Conservation (phyloP, 2,329 filamentous ascomycete genomes). For the Verticillium nonalfalfae region DNA sequence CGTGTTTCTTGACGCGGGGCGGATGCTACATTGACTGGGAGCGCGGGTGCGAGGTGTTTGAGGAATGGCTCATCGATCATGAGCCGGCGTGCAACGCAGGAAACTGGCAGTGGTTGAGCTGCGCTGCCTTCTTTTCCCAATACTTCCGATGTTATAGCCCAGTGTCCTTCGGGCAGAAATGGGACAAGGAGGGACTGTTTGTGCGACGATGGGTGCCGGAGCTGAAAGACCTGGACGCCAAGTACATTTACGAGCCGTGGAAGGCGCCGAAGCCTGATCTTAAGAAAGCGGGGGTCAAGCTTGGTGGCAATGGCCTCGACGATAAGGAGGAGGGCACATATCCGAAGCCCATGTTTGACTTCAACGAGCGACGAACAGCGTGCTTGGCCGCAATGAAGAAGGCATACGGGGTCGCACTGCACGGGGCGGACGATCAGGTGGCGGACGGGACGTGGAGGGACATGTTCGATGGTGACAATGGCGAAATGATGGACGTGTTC, state of each 20-base stretch:
- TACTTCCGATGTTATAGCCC: slow-evolving; percentile 68
- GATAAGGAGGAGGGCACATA: slow-evolving; percentile 45
- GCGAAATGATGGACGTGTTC: slow-evolving; percentile 32
- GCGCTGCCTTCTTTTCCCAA: slow-evolving; percentile 68
- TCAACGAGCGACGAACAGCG: slow-evolving; percentile 50
- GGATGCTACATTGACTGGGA: slow-evolving; percentile 78
- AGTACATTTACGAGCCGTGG: slow-evolving; percentile 77
- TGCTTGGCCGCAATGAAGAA: slow-evolving; percentile 66
- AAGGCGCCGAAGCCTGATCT: slow-evolving; percentile 64
- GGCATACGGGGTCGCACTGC: slow-evolving; percentile 58
- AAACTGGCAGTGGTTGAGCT: slow-evolving; percentile 75
- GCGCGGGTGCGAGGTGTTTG: slow-evolving; percentile 70
- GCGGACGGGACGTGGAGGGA: slow-evolving; percentile 51
- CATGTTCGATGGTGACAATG: slow-evolving; percentile 32
- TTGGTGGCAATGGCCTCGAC: slow-evolving; percentile 47
- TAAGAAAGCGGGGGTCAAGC: slow-evolving; percentile 58
- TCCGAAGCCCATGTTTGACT: slow-evolving; percentile 75
- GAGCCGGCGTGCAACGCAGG: slow-evolving; percentile 67
- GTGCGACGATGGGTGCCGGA: slow-evolving; percentile 64
- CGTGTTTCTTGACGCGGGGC: slow-evolving; percentile 73
- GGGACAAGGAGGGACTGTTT: slow-evolving; percentile 63
- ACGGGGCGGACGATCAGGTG: slow-evolving; percentile 57
- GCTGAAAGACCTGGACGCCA: slow-evolving; percentile 52
- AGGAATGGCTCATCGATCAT: slow-evolving; percentile 70
- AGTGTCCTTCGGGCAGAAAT: slow-evolving; percentile 67